phyloP scores from a whole-genome alignment of 1,284 basidiomycete species.

The Paramarasmius palmivorus region DNA sequence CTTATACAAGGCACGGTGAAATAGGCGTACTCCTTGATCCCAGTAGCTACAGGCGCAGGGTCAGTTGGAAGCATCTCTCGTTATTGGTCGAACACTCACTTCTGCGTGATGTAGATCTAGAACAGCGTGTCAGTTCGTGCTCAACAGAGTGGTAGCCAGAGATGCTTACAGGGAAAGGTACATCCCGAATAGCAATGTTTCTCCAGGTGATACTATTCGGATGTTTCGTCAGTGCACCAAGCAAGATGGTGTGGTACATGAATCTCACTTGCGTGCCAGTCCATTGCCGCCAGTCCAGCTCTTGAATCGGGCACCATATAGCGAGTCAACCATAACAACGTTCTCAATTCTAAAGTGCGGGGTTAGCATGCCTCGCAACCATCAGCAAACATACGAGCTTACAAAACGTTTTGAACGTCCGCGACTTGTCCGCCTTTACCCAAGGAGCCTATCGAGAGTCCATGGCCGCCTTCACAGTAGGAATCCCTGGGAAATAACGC shows the following conservation, averaged over 20 bases:
- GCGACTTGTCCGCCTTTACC: slow-evolving; percentile 52
- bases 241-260: neutral
- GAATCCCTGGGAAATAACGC: slow-evolving; percentile 33
- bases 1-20: neutral
- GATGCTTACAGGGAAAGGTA: slow-evolving; percentile 51
- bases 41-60: slow-evolving; percentile 44
- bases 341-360: slow-evolving; percentile 49
- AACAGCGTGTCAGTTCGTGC: neutral
- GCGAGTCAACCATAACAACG: slow-evolving; percentile 51
- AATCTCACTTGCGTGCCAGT: slow-evolving; percentile 50
- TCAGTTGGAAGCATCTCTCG: neutral
- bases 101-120: slow-evolving; percentile 64
- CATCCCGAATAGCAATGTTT: slow-evolving; percentile 52
- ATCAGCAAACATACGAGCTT: slow-evolving; percentile 23
- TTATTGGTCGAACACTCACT: slow-evolving; percentile 35
- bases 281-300: slow-evolving; percentile 68
- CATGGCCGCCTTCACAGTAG: slow-evolving; percentile 60
- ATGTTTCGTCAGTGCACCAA: neutral
- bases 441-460: slow-evolving; percentile 61
- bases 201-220: slow-evolving; percentile 55
- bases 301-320: slow-evolving; percentile 68
- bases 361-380: neutral
- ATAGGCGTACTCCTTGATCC: slow-evolving; percentile 49
- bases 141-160: neutral
- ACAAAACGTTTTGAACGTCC: slow-evolving; percentile 57